Conservation (phyloP, 2,329 filamentous ascomycete genomes). For the Phaeosphaeriaceae sp. region DNA sequence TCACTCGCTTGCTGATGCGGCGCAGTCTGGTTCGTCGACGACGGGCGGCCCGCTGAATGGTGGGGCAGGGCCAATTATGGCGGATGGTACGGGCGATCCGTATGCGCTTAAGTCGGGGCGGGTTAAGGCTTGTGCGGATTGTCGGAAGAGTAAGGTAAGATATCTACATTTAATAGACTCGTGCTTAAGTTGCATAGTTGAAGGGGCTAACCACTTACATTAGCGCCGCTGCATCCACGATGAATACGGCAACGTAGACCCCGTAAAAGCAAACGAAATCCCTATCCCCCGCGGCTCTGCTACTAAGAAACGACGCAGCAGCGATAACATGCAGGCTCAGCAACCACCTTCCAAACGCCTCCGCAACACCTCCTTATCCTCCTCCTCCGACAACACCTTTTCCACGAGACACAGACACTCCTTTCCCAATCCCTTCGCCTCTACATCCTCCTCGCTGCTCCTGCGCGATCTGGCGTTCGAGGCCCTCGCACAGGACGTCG, state of each 20-base stretch:
- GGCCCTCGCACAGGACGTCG: constrained; percentile 28
- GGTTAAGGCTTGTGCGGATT: constrained; percentile 70
- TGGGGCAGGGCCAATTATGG: constrained; percentile 44
- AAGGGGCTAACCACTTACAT: constrained; percentile 29
- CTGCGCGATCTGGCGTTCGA: too few species aligned
- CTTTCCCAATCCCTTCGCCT: too few species aligned
- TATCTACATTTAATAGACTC: background rate
- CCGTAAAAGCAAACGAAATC: constrained; percentile 66
- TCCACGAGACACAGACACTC: too few species aligned
- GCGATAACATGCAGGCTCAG: constrained; percentile 33
- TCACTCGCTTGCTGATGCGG: constrained; percentile 31
- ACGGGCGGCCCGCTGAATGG: too few species aligned
- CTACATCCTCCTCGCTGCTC: too few species aligned
- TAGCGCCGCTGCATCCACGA: constrained; percentile 72
- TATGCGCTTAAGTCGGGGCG: constrained; percentile 62
- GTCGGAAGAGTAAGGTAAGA: constrained; percentile 67
- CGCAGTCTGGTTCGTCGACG: too few species aligned
- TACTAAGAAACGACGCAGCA: constrained; percentile 60
- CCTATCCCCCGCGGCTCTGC: constrained; percentile 64
- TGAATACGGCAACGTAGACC: constrained; percentile 68
- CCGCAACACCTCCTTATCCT: too few species aligned
- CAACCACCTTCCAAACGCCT: too few species aligned
- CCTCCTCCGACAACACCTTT: too few species aligned
- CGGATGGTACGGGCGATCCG: constrained; percentile 45
- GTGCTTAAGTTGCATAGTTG: too few species aligned